A percentile compares a stretch with the other conserved stretches of the same genome.
phyloP scores from a whole-genome alignment of 441 rosid genomes.

The Rhodomyrtus psidioides region DNA sequence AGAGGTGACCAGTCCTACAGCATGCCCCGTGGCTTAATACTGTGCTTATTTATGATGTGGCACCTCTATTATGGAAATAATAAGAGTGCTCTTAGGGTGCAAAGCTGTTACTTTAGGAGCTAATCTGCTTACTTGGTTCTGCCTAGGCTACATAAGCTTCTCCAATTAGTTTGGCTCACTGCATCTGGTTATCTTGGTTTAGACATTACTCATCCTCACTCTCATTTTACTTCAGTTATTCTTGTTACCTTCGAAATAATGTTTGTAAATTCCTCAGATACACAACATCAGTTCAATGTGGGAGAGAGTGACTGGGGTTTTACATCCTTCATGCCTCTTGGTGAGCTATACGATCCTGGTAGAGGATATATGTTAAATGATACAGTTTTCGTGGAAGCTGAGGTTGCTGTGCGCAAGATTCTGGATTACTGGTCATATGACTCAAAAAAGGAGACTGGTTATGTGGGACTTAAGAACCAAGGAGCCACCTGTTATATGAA shows the following conservation, averaged over 20 bases:
- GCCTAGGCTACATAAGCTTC: background rate
- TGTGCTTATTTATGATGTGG: background rate
- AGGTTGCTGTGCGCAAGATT: constrained; percentile 6
- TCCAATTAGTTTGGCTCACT: background rate
- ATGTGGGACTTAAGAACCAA: constrained; percentile 13
- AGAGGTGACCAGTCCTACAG: background rate
- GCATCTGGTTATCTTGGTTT: background rate
- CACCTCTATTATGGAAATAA: background rate
- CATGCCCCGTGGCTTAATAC: background rate
- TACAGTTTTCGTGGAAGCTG: constrained; percentile 5
- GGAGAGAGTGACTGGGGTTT: constrained; percentile 15
- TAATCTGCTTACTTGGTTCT: background rate
- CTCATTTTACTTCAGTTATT: background rate
- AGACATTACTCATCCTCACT: background rate
- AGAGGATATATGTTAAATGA: constrained; percentile 4
- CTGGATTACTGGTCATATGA: constrained; percentile 9
- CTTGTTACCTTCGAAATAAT: background rate
- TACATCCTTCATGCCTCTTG: constrained; percentile 10
- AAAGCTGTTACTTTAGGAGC: background rate
- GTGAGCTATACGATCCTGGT: background rate
- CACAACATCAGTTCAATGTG: constrained; percentile 10
- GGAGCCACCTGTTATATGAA: constrained; percentile 13
- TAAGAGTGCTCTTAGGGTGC: background rate
- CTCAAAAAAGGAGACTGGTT: constrained; percentile 10
- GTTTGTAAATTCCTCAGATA: background rate